Evolutionary conservation across 2,329 filamentous ascomycete species (phyloP).

Genomic region (Zymoseptoria ardabiliae): DNA sequence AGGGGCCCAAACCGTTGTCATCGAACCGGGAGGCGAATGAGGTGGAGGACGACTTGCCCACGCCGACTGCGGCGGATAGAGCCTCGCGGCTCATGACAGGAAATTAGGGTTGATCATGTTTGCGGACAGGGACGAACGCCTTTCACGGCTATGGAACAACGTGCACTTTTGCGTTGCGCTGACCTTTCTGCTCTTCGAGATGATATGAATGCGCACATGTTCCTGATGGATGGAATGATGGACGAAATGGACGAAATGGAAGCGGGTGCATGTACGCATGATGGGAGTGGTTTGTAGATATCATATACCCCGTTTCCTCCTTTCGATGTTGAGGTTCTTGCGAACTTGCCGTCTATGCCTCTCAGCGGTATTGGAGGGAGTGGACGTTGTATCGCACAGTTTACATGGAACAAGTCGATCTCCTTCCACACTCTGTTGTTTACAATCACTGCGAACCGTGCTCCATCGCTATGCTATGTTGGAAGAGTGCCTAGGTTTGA

Average conservation of each 20-base stretch:
- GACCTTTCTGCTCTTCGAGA: neutral
- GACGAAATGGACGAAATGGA: neutral
- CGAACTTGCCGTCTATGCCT: neutral
- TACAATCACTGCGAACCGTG: no score
- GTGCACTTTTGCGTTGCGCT: neutral
- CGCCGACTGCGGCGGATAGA: constrained; percentile 4
- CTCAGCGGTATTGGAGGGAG: no score
- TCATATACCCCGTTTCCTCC: neutral
- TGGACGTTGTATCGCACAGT: no score
- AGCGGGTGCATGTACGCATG: neutral
- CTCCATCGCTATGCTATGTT: no score
- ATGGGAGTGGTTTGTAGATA: neutral
- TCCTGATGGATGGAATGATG: neutral
- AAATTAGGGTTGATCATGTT: neutral
- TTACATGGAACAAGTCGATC: no score
- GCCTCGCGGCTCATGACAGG: neutral
- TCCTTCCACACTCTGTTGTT: no score
- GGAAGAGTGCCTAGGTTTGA: no score
- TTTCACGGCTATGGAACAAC: neutral
- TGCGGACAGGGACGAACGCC: neutral
- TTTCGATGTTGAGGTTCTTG: neutral
- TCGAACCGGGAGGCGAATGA: constrained; percentile 1
- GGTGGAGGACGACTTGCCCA: constrained; percentile 5
- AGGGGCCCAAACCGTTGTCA: constrained; percentile 9
- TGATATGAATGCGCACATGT: neutral